Conservation (phyloP, 768 basidiomycete genomes). For the Suillus plorans region DNA sequence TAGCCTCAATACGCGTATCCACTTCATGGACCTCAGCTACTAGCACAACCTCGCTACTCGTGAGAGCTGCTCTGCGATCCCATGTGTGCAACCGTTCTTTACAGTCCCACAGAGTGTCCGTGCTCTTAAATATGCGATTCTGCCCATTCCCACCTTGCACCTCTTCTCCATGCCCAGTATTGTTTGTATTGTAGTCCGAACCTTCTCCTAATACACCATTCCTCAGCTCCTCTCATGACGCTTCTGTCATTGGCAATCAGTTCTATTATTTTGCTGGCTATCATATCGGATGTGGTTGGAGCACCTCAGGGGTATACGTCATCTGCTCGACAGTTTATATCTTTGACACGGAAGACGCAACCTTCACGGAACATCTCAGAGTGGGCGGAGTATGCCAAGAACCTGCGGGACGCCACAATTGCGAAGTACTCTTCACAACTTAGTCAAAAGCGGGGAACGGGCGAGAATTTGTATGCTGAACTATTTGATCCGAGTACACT, state of each 20-base stretch:
- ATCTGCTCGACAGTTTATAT: constrained; percentile 23
- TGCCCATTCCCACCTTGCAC: constrained; percentile 11
- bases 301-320: constrained; percentile 8
- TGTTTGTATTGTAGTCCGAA: constrained; percentile 11
- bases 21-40: background rate
- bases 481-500: background rate
- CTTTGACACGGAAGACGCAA: constrained; percentile 16
- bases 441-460: constrained; percentile 40
- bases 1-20: no score
- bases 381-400: constrained; percentile 40
- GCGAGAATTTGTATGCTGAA: constrained; percentile 45
- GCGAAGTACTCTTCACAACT: constrained; percentile 45
- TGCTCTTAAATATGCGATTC: constrained; percentile 8
- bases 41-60: background rate
- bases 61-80: background rate
- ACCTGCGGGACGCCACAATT: constrained; percentile 41
- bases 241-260: constrained; percentile 7
- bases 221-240: constrained; percentile 14
- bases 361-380: constrained; percentile 18
- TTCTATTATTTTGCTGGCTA: constrained; percentile 13
- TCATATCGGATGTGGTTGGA: constrained; percentile 14
- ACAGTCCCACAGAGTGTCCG: constrained; percentile 7
- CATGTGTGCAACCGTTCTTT: background rate
- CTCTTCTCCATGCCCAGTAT: constrained; percentile 9
- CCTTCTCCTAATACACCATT: background rate